Base-by-base conservation (phyloP, 2,329 filamentous ascomycete genomes). In the Teratosphaeria epicoccoides region DNA sequence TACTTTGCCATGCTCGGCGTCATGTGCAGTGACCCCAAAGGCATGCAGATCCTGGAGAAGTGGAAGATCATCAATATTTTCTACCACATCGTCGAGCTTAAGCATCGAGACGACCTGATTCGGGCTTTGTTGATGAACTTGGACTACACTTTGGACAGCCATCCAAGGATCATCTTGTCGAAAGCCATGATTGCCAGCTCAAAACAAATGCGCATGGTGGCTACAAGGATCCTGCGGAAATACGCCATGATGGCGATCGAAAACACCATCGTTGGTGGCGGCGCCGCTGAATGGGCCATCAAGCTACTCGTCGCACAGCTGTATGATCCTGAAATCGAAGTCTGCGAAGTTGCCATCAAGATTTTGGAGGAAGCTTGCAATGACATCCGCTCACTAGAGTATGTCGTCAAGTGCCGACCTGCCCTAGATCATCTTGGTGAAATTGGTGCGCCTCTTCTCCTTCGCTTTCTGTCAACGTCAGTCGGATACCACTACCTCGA, bases 11-110 rank as follows among this genome's bases (percentile, higher is more conserved):
- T 98, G 75, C 73, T 98, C 1, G 94, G 93, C 6, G 83, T 88
- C 10, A 71, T 98, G 52, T 97, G 86, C 61, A 84, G 84, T 49
- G 88, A 95, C 62, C 73, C 79, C 0, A 87, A 85, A 60, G 93
- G 93, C 0, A 76, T 97, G 23, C 82, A 85, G 55, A 91, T 98
- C 72, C 80, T 98, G 64, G 91, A 97, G 67, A 78, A 88, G 61
- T 97, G 93, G 91, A 88, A 89, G 61, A 94, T 98, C 78, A 90
- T 96, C 71, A 97, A 97, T 69, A 98, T 98, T 88, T 94, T 97
- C 77, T 98, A 98, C 66, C 93, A 97, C 69, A 95, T 98, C 55
- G 80, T 96, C 52, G 91, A 97, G 64, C 76, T 95, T 44, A 88
- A 87, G 61, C 86, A 93, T 68, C 85, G 93, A 2, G 88, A 91